Percentiles rank a stretch among this genome's conserved stretches.
Evolutionary conservation across 106 monocot genomes (phyloP).

Genomic region (Dendrobium catenatum): DNA sequence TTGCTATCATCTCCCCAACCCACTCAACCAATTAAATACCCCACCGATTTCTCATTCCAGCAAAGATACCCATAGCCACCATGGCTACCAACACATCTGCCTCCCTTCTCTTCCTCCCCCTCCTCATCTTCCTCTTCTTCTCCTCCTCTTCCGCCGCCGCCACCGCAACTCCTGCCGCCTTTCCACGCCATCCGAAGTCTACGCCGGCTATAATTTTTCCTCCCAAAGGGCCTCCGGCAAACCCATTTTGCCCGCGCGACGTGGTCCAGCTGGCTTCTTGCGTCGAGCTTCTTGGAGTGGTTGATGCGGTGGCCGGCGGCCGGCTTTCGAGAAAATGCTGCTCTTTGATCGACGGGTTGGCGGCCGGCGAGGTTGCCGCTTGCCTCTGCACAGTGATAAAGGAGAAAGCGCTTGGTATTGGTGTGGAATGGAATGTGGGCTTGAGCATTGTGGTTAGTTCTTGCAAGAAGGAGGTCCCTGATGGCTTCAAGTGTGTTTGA

Average conservation of each 20-base stretch:
- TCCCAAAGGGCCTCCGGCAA: slow-evolving; percentile 5
- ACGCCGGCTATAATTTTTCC: not conserved
- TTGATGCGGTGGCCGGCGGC: slow-evolving; percentile 17
- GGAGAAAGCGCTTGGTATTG: slow-evolving; percentile 28
- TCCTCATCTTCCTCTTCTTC: slow-evolving; percentile 8
- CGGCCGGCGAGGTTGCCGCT: slow-evolving; percentile 29
- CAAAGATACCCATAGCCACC: not conserved
- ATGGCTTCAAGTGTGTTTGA: slow-evolving; percentile 60
- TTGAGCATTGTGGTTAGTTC: slow-evolving; percentile 37
- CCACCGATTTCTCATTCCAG: too few species aligned
- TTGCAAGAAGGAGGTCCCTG: slow-evolving; percentile 49
- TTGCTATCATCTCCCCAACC: too few species aligned
- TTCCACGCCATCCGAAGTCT: not conserved
- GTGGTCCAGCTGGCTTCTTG: slow-evolving; percentile 29
- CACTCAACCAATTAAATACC: too few species aligned
- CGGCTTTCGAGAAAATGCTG: slow-evolving; percentile 25
- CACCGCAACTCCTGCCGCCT: not conserved
- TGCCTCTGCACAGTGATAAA: slow-evolving; percentile 34
- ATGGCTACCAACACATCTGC: slow-evolving; percentile 21
- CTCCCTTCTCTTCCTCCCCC: not conserved
- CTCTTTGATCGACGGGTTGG: slow-evolving; percentile 21
- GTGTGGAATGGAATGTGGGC: slow-evolving; percentile 35
- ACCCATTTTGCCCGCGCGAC: slow-evolving; percentile 20
- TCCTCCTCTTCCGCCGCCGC: not conserved
- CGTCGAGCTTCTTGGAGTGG: slow-evolving; percentile 26